These are phyloP conservation scores for Dictyostelium firmibasis DNA, from an alignment of 78 protist genomes.

Conservation along the genomic window DNA sequence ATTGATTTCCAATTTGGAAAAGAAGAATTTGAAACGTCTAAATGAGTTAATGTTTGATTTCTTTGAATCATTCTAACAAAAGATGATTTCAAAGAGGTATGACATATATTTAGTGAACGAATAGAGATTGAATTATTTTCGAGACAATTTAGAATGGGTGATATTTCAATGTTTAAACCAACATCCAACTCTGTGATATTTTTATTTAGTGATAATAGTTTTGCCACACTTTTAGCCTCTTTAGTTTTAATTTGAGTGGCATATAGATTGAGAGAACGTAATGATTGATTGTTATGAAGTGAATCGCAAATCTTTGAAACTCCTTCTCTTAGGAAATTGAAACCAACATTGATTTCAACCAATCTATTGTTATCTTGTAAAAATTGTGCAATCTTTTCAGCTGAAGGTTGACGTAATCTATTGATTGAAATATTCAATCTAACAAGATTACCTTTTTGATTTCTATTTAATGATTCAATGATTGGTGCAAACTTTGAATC, in stretches of 20 bases:
- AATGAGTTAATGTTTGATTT: not conserved
- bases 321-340: slow-evolving; percentile 34
- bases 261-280: not conserved
- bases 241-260: slow-evolving; percentile 42
- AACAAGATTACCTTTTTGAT: not conserved
- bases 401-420: slow-evolving; percentile 15
- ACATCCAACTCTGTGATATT: slow-evolving; percentile 18
- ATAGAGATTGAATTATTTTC: not conserved
- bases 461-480: not conserved
- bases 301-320: slow-evolving; percentile 25
- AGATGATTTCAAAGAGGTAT: not conserved
- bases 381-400: slow-evolving; percentile 3
- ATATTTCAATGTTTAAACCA: slow-evolving; percentile 30
- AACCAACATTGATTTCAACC: not conserved
- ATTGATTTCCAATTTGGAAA: slow-evolving; percentile 1
- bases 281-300: not conserved
- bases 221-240: slow-evolving; percentile 23
- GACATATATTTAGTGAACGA: not conserved
- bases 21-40: slow-evolving; percentile 39
- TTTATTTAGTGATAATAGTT: slow-evolving; percentile 1
- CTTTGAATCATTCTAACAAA: slow-evolving; percentile 19
- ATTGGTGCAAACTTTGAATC: slow-evolving; percentile 27
- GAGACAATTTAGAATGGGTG: not conserved
- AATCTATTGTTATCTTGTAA: slow-evolving; percentile 1
- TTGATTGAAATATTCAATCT: slow-evolving; percentile 31